Conservation (phyloP, 495 filamentous ascomycete species). For the Penicillium argentinense region DNA sequence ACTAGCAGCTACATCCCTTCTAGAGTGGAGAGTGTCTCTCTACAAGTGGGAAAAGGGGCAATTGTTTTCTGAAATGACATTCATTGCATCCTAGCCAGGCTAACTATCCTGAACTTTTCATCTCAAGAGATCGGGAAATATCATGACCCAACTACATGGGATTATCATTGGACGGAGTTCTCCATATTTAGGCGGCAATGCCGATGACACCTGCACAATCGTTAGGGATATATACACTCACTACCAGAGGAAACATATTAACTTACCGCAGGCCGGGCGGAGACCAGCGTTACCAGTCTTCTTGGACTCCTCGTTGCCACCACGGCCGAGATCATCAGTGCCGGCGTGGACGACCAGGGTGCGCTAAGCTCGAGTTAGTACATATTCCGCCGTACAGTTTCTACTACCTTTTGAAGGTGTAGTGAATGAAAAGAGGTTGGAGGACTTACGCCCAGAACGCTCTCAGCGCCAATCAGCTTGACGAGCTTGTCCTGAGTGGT, state of each 20-base stretch:
- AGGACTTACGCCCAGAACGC: conserved; percentile 83
- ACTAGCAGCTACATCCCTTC: neutral
- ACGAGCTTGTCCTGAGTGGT: conserved; percentile 71
- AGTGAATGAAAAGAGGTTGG: too few species aligned
- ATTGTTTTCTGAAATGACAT: conserved; percentile 16
- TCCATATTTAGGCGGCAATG: conserved; percentile 59
- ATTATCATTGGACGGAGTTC: neutral
- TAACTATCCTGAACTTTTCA: conserved; percentile 24
- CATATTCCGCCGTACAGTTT: neutral
- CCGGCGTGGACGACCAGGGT: conserved; percentile 93
- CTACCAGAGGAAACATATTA: too few species aligned
- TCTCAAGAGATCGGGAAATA: conserved; percentile 16
- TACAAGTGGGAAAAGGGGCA: neutral
- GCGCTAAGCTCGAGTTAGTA: conserved; percentile 53
- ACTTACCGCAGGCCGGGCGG: conserved; percentile 89
- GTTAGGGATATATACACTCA: too few species aligned
- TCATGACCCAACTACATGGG: conserved; percentile 15
- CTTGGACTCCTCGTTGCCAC: conserved; percentile 86
- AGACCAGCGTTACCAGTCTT: conserved; percentile 95
- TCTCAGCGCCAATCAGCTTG: conserved; percentile 94
- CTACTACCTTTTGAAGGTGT: too few species aligned
- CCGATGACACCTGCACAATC: conserved; percentile 84
- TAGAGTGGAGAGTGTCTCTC: neutral
- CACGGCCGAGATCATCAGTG: conserved; percentile 93
- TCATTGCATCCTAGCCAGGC: conserved; percentile 29